A percentile compares a stretch with the other conserved stretches of the same genome.
phyloP scores from a whole-genome alignment of 164 flowering plant species.

The Vitis amurensis region DNA sequence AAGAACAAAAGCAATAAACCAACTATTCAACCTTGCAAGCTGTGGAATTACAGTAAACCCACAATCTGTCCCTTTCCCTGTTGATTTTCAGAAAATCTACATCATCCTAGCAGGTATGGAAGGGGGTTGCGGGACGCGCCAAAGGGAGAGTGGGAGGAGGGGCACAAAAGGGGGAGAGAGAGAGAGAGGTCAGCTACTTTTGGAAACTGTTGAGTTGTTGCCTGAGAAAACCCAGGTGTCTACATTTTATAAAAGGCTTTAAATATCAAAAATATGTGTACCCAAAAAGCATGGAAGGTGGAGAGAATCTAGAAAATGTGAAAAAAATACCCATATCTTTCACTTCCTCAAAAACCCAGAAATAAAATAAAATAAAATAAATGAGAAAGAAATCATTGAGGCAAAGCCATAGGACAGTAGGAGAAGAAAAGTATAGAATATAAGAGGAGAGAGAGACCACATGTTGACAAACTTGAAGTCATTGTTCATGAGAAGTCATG shows the following conservation, averaged over 20 bases:
- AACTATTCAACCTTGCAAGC: neutral
- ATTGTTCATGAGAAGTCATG: slow-evolving; percentile 19
- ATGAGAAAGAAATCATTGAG: slow-evolving; percentile 20
- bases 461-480: slow-evolving; percentile 36
- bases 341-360: slow-evolving; percentile 23
- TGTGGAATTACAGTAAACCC: neutral
- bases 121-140: too few species aligned
- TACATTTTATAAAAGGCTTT: slow-evolving; percentile 12
- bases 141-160: neutral
- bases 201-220: slow-evolving; percentile 31
- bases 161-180: neutral
- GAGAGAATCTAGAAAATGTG: slow-evolving; percentile 29
- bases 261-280: slow-evolving; percentile 11
- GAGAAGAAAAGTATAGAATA: slow-evolving; percentile 20
- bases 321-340: slow-evolving; percentile 22
- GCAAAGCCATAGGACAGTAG: slow-evolving; percentile 7
- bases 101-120: too few species aligned
- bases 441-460: slow-evolving; percentile 17
- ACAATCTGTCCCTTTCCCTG: too few species aligned
- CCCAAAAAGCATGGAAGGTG: slow-evolving; percentile 31
- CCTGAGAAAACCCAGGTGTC: slow-evolving; percentile 16
- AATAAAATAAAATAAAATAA: slow-evolving; percentile 9
- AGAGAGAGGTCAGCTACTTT: slow-evolving; percentile 18
- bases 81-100: too few species aligned
- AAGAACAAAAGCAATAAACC: neutral